These are phyloP conservation scores for Phytopythium boreale DNA, from an alignment of 352 stramenopile genomes.

Conservation along the genomic window DNA sequence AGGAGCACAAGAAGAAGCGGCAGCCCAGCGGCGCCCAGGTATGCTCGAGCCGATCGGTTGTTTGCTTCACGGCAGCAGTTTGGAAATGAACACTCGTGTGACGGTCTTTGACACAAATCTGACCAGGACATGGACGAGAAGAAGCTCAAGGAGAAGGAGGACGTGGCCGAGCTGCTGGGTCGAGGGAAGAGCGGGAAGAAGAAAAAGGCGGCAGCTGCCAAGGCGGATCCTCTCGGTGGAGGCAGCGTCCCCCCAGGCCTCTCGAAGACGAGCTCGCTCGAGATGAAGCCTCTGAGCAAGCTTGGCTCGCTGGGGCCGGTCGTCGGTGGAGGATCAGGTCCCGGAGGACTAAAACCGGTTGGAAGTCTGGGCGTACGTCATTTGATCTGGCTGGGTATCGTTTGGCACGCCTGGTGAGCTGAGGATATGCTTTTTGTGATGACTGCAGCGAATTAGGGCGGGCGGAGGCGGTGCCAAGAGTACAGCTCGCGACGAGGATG, in stretches of 20 bases:
- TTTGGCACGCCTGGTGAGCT: background rate
- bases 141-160: conserved; percentile 80
- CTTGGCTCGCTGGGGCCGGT: conserved; percentile 25
- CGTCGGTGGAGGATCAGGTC: conserved; percentile 14
- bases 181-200: conserved; percentile 48
- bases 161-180: conserved; percentile 77
- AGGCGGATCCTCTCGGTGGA: conserved; percentile 36
- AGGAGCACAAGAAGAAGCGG: conserved; percentile 89
- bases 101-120: background rate
- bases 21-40: conserved; percentile 38
- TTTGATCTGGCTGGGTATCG: background rate
- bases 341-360: conserved; percentile 37
- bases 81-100: background rate
- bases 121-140: conserved; percentile 61
- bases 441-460: conserved; percentile 6
- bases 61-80: too few relatives aligned
- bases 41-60: background rate
- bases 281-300: conserved; percentile 71
- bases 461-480: conserved; percentile 25
- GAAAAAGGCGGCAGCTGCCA: conserved; percentile 75
- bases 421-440: background rate
- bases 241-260: conserved; percentile 20
- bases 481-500: conserved; percentile 24
- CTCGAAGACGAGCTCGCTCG: conserved; percentile 36
- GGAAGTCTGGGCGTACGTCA: conserved; percentile 46